Base-by-base conservation (phyloP, 306 rosid species). In the Vigna unguiculata region DNA sequence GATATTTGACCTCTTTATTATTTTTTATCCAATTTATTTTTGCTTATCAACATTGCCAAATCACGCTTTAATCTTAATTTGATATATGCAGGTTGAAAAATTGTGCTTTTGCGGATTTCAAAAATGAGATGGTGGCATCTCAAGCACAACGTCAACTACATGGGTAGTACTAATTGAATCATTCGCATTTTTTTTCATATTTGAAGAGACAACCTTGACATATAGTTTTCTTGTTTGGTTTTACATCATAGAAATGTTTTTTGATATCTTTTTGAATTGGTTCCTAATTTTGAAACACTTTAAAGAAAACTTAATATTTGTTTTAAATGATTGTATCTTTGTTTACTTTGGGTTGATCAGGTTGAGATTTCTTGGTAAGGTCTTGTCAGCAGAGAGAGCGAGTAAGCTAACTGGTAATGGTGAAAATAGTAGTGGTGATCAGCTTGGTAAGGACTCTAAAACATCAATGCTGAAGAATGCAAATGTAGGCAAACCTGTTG, bases 351-450 rank as follows among this genome's bases (percentile, higher is more conserved):
- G 79, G 62, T 72, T 70, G 53, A 48, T 76, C 74, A 93, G 98
- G 89, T 78, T 91, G 87, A 93, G 90, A 81, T 87, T 91, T 88
- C 95, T 91, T 62, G 93, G 95, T 54, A 93, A 91, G 83, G 90
- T 93, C 38, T 88, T 93, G 73, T 83, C 85, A n/a, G 97, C 80
- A 47, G 97, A 89, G 84, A 91, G 86, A 79, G 95, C 93, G 48
- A 67, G 75, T 69, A 89, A 83, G 78, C 80, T 80, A 75, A 69
- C 2, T 41, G 88, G 83, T 70, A 75, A 49, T 16, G 73, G 70
- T 46, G 84, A 70, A 70, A 77, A 79, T 51, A 11, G 48, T 38
- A 72, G 49, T 16, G 85, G 59, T 67, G 66, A 85, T 83, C 85
- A 72, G 74, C 40, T 34, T 15, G 76, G 78, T 47, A 85, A 80